Base-by-base conservation (phyloP, 257 asterid species). In the Petunia secreta region DNA sequence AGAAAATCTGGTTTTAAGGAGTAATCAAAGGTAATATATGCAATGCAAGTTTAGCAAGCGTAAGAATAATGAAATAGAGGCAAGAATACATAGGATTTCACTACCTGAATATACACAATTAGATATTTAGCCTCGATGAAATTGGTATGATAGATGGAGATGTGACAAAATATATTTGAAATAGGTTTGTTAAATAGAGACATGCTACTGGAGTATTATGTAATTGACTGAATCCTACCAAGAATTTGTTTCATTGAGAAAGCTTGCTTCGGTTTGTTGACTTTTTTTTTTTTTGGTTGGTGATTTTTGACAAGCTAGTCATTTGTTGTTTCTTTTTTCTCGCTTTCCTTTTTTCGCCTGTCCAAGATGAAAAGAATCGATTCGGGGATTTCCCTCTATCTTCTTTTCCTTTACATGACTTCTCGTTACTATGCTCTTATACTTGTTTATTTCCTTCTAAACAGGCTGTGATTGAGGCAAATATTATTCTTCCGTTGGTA, bases 391-490 rank as follows among this genome's bases (percentile, higher is more conserved):
- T 48, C 60, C 10, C 57, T 52, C 11, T 46, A 48, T 48, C 52
- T 48, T 71, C 43, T 55, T 82, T 34, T 46, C 43, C 58, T 64
- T 64, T 69, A 14, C 13, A 25, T 34, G 4, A 14, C 39, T n/a
- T 64, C 34, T 54, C 52, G 77, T 6, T 77, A 13, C 37, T 77
- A 16, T 59, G 66, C 71, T 48, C 71, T 67, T 14, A 14, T 53
- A 5, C 8, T 57, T 75, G 60, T 43, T 80, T 68, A 34, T 60
- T 60, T 76, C 36, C 34, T 13, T 79, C 80, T 75, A 76, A 55
- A 69, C 86, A 87, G 90, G 91, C 89, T 60, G 91, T 87, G 44
- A 73, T 87, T 67, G 83, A 91, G 81, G 82, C 90, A 9, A 88
- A 83, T 74, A 84, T 91, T 73, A 77, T 91, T 78, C 79, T 34